Conservation (phyloP, 2,329 filamentous ascomycete genomes). For the Ambrosiella xylebori region DNA sequence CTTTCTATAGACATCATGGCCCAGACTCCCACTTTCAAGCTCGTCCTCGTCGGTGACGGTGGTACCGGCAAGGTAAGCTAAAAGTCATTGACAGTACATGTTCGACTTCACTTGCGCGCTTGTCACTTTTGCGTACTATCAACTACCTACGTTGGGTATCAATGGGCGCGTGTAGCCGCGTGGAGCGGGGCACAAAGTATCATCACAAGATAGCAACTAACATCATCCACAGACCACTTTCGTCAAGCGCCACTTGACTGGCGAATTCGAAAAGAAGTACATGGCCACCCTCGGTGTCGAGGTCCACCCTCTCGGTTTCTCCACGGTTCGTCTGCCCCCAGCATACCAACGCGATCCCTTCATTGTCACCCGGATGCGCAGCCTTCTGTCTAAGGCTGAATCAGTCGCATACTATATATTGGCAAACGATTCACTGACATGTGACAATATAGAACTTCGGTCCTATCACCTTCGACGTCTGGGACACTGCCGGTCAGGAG, state of each 20-base stretch:
- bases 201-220: not conserved
- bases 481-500: slow-evolving; percentile 97
- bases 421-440: not conserved
- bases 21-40: slow-evolving; percentile 73
- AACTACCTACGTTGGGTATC: not conserved
- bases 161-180: slow-evolving; percentile 1
- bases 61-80: slow-evolving; percentile 83
- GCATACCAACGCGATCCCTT: slow-evolving; percentile 12
- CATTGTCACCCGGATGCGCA: not conserved
- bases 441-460: slow-evolving; percentile 59
- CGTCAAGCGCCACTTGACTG: slow-evolving; percentile 99
- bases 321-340: slow-evolving; percentile 54
- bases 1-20: slow-evolving; percentile 11
- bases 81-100: not conserved
- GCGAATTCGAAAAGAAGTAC: slow-evolving; percentile 99
- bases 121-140: not conserved
- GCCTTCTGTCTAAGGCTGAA: not conserved
- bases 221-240: slow-evolving; percentile 72
- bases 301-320: slow-evolving; percentile 95
- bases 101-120: not conserved
- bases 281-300: slow-evolving; percentile 99
- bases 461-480: slow-evolving; percentile 95
- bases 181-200: slow-evolving; percentile 8
- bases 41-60: slow-evolving; percentile 97
- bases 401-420: not conserved